Percentiles rank a stretch among this genome's conserved stretches.
Conservation (phyloP, 169 alveolate genomes). For the Plasmodium relictum region DNA sequence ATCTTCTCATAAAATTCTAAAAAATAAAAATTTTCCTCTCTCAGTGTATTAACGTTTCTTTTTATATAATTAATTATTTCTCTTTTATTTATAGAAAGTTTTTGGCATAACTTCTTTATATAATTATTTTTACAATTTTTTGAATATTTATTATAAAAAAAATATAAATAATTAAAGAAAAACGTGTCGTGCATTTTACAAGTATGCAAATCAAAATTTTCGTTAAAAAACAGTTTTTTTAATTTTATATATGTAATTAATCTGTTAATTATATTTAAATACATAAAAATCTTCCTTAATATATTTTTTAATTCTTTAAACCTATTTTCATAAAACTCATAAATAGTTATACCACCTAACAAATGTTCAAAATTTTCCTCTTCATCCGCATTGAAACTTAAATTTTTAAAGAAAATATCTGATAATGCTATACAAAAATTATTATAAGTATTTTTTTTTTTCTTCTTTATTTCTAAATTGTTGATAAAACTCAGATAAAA, state of each 20-base stretch:
- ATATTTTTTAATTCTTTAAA: constrained; percentile 49
- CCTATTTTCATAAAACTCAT: constrained; percentile 42
- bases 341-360: constrained; percentile 56
- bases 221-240: constrained; percentile 48
- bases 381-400: constrained; percentile 48
- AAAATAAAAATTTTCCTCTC: constrained; percentile 45
- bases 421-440: constrained; percentile 69
- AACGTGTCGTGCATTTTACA: constrained; percentile 74
- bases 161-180: constrained; percentile 61
- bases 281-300: constrained; percentile 66
- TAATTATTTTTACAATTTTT: constrained; percentile 40
- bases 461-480: constrained; percentile 33
- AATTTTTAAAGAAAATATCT: constrained; percentile 52
- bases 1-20: constrained; percentile 40
- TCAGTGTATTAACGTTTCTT: constrained; percentile 5
- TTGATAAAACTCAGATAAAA: constrained; percentile 57
- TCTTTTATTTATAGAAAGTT: constrained; percentile 13
- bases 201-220: constrained; percentile 58
- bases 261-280: constrained; percentile 48
- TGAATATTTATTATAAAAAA: constrained; percentile 68
- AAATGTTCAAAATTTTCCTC: constrained; percentile 65
- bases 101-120: constrained; percentile 37
- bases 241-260: constrained; percentile 45
- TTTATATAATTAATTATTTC: constrained; percentile 11
- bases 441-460: constrained; percentile 47